phyloP scores from a whole-genome alignment of 139 green algal genomes.

The Coelastrella sp. region DNA sequence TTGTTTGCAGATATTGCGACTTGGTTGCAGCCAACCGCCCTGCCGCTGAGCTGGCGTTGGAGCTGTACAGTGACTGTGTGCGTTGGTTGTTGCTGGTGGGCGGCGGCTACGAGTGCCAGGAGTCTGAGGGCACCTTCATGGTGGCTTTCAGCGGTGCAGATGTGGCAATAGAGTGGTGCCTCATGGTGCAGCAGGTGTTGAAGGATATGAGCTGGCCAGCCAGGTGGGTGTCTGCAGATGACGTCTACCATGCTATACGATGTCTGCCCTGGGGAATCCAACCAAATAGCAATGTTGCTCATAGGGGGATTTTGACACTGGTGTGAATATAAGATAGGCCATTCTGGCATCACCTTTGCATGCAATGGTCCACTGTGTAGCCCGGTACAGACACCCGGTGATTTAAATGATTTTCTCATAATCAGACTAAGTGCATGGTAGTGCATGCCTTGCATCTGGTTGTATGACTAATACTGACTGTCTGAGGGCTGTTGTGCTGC shows the following conservation, averaged over 20 bases:
- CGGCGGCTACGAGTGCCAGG: conserved; percentile 72
- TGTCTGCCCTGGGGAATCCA: too few relatives aligned
- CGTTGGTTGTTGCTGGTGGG: conserved; percentile 49
- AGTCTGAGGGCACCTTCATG: conserved; percentile 74
- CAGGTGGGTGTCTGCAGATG: background rate
- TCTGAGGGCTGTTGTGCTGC: background rate
- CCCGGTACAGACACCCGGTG: too few relatives aligned
- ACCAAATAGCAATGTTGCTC: too few relatives aligned
- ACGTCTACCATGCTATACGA: too few relatives aligned
- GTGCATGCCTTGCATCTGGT: background rate
- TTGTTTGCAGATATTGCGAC: conserved; percentile 18
- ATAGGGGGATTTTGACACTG: too few relatives aligned
- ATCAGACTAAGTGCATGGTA: too few relatives aligned
- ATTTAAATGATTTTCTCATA: too few relatives aligned
- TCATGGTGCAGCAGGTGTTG: conserved; percentile 73
- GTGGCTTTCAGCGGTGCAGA: conserved; percentile 62
- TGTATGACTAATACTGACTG: too few relatives aligned
- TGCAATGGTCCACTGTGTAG: too few relatives aligned
- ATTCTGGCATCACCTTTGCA: too few relatives aligned
- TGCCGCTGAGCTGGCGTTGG: conserved; percentile 47
- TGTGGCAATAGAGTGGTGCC: conserved; percentile 70
- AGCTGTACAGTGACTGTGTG: conserved; percentile 54
- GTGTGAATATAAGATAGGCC: too few relatives aligned
- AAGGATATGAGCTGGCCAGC: conserved; percentile 57
- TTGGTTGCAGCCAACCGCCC: background rate